Evolutionary conservation across 768 basidiomycete genomes (phyloP).

Genomic region (Boletus sp.): DNA sequence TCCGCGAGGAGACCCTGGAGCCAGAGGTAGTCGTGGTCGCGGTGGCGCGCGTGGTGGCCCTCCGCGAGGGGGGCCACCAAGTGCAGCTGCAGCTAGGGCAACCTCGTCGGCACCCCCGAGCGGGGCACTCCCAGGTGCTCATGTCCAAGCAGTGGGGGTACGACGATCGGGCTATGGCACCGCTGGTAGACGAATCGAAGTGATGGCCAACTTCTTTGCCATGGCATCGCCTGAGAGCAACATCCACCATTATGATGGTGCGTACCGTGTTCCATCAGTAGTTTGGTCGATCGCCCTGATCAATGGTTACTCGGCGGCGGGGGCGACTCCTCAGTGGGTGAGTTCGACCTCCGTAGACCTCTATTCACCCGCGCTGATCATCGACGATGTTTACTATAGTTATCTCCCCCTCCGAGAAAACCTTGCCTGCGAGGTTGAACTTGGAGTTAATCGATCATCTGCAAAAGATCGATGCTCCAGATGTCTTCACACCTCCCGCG

Average conservation of each 20-base stretch:
- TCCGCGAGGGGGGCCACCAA: constrained; percentile 28
- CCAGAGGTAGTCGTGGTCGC: constrained; percentile 26
- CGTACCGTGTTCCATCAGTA: constrained; percentile 34
- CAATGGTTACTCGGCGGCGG: constrained; percentile 1
- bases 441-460: constrained; percentile 66
- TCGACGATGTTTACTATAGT: constrained; percentile 36
- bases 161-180: constrained; percentile 64
- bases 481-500: constrained; percentile 70
- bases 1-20: constrained; percentile 30
- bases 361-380: constrained; percentile 12
- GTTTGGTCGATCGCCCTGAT: constrained; percentile 21
- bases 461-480: constrained; percentile 55
- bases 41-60: constrained; percentile 31
- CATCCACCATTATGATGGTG: constrained; percentile 81
- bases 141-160: constrained; percentile 60
- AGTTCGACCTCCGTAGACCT: neutral
- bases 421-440: constrained; percentile 63
- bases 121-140: constrained; percentile 31
- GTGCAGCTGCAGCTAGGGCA: constrained; percentile 12
- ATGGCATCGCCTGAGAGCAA: constrained; percentile 58
- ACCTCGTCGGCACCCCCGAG: constrained; percentile 31
- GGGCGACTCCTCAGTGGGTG: constrained; percentile 19
- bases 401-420: constrained; percentile 68
- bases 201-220: constrained; percentile 61
- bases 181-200: constrained; percentile 44